These are phyloP conservation scores for Henckelia pumila DNA, from an alignment of 257 asterid species.

Conservation along the genomic window DNA sequence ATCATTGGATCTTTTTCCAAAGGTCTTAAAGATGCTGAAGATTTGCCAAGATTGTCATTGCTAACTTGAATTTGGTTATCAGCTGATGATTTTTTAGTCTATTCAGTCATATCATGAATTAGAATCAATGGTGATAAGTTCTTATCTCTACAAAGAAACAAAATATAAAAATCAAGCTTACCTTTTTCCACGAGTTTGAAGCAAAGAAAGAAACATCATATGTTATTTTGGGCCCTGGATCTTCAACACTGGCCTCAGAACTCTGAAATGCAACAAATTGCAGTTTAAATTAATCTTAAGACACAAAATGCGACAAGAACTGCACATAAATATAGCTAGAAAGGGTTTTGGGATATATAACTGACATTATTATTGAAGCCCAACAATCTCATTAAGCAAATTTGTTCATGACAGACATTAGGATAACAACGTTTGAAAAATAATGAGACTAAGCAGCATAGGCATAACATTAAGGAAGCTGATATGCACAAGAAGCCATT, in stretches of 20 bases:
- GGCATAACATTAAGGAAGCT: neutral
- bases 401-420: neutral
- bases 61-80: slow-evolving; percentile 31
- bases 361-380: neutral
- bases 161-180: slow-evolving; percentile 16
- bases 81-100: slow-evolving; percentile 45
- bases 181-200: slow-evolving; percentile 69
- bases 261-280: slow-evolving; percentile 39
- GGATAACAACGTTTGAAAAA: neutral
- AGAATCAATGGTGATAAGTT: neutral
- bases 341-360: slow-evolving; percentile 1
- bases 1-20: slow-evolving; percentile 27
- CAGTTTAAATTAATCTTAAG: slow-evolving; percentile 2
- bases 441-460: neutral
- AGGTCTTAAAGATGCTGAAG: slow-evolving; percentile 28
- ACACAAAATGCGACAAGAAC: slow-evolving; percentile 10
- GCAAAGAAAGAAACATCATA: slow-evolving; percentile 75
- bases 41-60: slow-evolving; percentile 22
- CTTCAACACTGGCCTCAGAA: slow-evolving; percentile 49
- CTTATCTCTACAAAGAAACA: neutral
- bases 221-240: slow-evolving; percentile 57
- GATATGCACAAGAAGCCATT: neutral
- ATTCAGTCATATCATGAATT: slow-evolving; percentile 24
- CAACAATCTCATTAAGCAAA: neutral
- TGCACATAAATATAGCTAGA: neutral